These are phyloP conservation scores for Massarina eburnea DNA, from an alignment of 2,329 filamentous ascomycete species.

Conservation along the genomic window DNA sequence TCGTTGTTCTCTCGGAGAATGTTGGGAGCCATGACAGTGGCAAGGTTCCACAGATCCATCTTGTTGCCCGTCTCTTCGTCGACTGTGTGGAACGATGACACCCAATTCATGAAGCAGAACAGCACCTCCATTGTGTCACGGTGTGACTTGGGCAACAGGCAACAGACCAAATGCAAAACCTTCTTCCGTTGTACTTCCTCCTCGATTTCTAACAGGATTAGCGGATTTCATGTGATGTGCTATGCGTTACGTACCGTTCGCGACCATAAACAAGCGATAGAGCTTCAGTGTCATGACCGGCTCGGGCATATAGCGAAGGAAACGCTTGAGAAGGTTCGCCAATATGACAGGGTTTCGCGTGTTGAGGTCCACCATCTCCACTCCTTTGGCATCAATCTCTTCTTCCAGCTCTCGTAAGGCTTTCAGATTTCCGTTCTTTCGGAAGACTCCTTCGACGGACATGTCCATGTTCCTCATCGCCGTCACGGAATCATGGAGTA, in stretches of 20 bases:
- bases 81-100: constrained; percentile 93
- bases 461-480: constrained; percentile 99
- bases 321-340: constrained; percentile 91
- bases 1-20: constrained; percentile 72
- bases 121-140: constrained; percentile 93
- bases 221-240: constrained; percentile 2
- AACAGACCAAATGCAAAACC: constrained; percentile 87
- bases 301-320: constrained; percentile 90
- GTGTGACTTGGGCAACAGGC: constrained; percentile 87
- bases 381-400: constrained; percentile 81
- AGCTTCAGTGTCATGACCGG: constrained; percentile 94
- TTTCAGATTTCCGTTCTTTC: constrained; percentile 98
- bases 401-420: constrained; percentile 84
- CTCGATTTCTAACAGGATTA: constrained; percentile 61
- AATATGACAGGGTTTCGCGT: constrained; percentile 91
- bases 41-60: constrained; percentile 98
- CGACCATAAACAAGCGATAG: constrained; percentile 84
- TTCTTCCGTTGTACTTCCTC: constrained; percentile 81
- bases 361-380: constrained; percentile 81
- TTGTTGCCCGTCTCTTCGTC: constrained; percentile 97
- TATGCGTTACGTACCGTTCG: constrained; percentile 63
- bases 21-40: constrained; percentile 96
- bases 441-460: constrained; percentile 96
- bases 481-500: constrained; percentile 91
- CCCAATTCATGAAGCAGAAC: constrained; percentile 96